phyloP scores from a whole-genome alignment of 306 rosid species.

The Oxytropis ochrocephala region DNA sequence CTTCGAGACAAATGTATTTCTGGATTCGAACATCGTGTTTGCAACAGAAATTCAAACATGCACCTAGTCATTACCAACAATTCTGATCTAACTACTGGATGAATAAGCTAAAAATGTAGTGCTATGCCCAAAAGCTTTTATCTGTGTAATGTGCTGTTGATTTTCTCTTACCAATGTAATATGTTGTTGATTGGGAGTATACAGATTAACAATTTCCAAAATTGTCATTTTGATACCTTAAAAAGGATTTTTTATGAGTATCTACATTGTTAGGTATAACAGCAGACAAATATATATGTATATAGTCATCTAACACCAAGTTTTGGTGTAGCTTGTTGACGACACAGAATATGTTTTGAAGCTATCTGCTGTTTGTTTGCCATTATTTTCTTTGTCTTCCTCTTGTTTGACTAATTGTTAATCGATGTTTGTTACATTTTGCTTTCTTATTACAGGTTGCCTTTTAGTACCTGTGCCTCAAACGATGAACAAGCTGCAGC shows the following conservation, averaged over 20 bases:
- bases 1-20: too few species aligned
- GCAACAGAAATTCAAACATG: too few species aligned
- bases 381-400: not conserved
- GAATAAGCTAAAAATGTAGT: not conserved
- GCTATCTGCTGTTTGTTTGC: not conserved
- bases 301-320: not conserved
- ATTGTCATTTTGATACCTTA: not conserved
- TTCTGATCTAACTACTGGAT: not conserved
- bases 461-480: constrained; percentile 41
- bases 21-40: too few species aligned
- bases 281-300: not conserved
- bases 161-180: too few species aligned
- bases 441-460: constrained; percentile 31
- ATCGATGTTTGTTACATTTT: not conserved
- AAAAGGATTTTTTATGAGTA: not conserved
- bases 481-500: constrained; percentile 68
- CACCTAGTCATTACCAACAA: too few species aligned
- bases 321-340: not conserved
- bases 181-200: not conserved
- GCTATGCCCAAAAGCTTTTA: not conserved
- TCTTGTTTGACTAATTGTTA: not conserved
- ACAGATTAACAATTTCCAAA: not conserved
- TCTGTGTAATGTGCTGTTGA: too few species aligned
- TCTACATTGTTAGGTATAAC: not conserved
- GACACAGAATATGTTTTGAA: not conserved